phyloP scores from a whole-genome alignment of 2,329 filamentous ascomycete genomes.

The Curvularia verruculosa region DNA sequence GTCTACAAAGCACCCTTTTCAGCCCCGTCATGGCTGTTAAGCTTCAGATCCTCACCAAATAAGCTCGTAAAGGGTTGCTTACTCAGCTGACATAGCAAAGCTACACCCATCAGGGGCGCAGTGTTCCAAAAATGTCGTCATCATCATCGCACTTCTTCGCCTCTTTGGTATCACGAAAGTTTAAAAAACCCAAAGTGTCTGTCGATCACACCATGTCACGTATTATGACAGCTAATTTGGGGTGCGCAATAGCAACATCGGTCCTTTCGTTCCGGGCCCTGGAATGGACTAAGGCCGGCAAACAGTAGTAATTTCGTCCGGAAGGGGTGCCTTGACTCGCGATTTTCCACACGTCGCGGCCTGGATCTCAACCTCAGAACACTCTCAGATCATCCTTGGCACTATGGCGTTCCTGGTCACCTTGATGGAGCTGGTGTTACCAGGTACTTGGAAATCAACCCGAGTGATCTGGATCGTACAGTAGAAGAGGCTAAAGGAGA shows the following conservation, averaged over 20 bases:
- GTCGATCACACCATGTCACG: not conserved
- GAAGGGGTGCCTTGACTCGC: not conserved
- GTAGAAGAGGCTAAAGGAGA: not conserved
- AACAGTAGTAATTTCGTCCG: not conserved
- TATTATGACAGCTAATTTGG: not conserved
- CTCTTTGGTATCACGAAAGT: not conserved
- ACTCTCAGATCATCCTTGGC: not conserved
- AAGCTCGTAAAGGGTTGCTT: not conserved
- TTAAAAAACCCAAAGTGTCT: not conserved
- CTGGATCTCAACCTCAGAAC: not conserved
- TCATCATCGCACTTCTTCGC: not conserved
- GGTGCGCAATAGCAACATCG: not conserved
- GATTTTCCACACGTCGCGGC: not conserved
- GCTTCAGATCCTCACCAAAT: not conserved
- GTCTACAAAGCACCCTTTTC: not conserved
- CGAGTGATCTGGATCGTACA: not conserved
- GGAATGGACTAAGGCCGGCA: not conserved
- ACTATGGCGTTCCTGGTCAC: not conserved
- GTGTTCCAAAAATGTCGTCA: not conserved
- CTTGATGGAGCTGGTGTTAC: not conserved
- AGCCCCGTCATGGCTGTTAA: not conserved
- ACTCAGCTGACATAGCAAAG: not conserved
- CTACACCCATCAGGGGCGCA: not conserved
- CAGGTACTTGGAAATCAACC: not conserved
- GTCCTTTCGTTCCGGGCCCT: not conserved